Evolutionary conservation across 1,284 basidiomycete genomes (phyloP), one percentile per base, ranked within the genome.

Genomic region (Ustilago sp.): DNA sequence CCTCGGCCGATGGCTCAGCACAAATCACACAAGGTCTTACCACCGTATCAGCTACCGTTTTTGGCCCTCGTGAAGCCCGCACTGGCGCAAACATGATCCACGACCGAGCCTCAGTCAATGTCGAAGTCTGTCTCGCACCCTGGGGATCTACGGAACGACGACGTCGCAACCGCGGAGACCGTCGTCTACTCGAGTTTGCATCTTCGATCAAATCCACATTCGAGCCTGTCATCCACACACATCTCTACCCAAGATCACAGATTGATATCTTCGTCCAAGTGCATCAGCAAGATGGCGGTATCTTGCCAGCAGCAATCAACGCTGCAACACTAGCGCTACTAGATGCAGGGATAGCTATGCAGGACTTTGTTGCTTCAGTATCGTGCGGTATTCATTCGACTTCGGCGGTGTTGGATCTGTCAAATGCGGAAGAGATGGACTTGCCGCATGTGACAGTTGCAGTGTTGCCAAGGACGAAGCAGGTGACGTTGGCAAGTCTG

Each of bases 261-360:
- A 96, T 99, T 86, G 93, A 97, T 87, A 92, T 99, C 69, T 93
- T 92, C 86, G 89, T 99, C 12, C 94, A 96, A 86, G 92, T 99
- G 36, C 88, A 97, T 51, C 93, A 95, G 80, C 93, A 95, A 84
- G 96, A 99, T 83, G 96, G 96, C 36, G 89, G 89, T 87, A 77
- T 98, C 43, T 89, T 99, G n/a, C 93, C 94, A 62, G 92, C 95
- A 5, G 93, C 94, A 74, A 93, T 99, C 84, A 99, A 99, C 86
- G 95, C 92, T 28, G 94, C 94, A 1, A 96, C 95, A 4, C 90
- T 99, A 50, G 94, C 96, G 0, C 90, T 99, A 45, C 90, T 94
- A 77, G 92, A 91, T 68, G 94, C 95, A 2, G 97, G 97, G 3
- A 92, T 99, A 31, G 92, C 95, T 0, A 89, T 98, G 80, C 88